Base-by-base conservation (phyloP, 345 rosid genomes). In the Isatis tinctoria region DNA sequence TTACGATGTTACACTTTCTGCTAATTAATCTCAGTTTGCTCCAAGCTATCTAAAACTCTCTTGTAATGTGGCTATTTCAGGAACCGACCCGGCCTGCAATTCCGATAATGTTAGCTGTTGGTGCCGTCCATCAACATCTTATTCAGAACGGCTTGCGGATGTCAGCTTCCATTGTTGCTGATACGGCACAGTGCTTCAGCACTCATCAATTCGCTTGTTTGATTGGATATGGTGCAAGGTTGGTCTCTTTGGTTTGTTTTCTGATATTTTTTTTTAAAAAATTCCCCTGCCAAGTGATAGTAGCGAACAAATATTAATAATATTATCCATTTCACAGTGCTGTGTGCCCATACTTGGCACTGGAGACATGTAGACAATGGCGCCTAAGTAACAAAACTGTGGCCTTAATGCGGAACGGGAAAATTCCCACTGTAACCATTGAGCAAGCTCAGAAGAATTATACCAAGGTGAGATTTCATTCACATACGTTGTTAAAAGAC, bases 181-280 rank as follows among this genome's bases (percentile, higher is more conserved):
- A 95, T 67, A 95, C 97, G 28, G 97, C 97, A 32, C 99, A 95
- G 77, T 95, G 99, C 80, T 95, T 95, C 83, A 95, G 97, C 78
- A 95, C 99, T 4, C 99, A 95, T 88, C 99, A 95, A 43, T 95
- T 95, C 77, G 97, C 97, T 57, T 92, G 99, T 85, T 77, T 95
- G 82, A 89, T 95, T 70, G 99, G 97, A 79, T 92, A 90, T 83
- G 99, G 99, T 63, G 99, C 99, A 74, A 95, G 99, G 99, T 95
- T 56, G 13, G 60, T 60, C 22, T 64, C 73, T 51, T 58, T 74
- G 11, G 69, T 54, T 18, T 59, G 0, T 13, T 27, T 27, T 58
- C 10, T 13, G 10, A 56, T 3, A 26, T 8, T 65, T 22, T 3
- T 36, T 8, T 65, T 22, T 35, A 8, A 40, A 16, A 2, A 33